phyloP scores from a whole-genome alignment of 805 yeast genomes.

The Candida saitoana region DNA sequence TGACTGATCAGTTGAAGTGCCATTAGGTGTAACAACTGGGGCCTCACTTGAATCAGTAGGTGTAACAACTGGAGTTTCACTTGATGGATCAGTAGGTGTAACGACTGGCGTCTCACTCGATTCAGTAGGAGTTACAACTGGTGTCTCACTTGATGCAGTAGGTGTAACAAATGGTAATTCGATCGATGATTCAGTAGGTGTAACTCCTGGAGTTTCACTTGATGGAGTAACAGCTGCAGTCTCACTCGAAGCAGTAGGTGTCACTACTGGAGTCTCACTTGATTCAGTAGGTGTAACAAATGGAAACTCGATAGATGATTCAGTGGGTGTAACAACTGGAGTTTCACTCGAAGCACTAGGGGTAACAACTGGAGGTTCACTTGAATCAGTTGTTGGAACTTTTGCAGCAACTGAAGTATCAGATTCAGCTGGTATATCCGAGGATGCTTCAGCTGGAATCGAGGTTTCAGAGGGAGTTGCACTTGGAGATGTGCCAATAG shows the following conservation, averaged over 20 bases:
- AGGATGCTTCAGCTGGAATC: no score
- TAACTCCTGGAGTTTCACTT: background rate
- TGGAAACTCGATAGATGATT: background rate
- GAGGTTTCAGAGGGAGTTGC: no score
- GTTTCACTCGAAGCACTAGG: slow-evolving; percentile 1
- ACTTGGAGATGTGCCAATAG: no score
- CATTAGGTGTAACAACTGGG: background rate
- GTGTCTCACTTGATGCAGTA: background rate
- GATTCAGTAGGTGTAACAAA: slow-evolving; percentile 1
- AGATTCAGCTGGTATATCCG: no score
- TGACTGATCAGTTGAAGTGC: background rate
- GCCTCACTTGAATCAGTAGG: background rate
- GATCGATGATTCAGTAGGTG: background rate
- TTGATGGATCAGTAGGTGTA: slow-evolving; percentile 1
- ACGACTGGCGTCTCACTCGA: background rate
- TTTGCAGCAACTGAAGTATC: no score
- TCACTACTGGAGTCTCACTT: no score
- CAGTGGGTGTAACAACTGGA: background rate
- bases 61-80: background rate
- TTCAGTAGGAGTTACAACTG: background rate
- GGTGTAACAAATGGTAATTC: background rate
- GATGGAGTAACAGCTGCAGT: background rate
- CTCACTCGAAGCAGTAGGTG: background rate
- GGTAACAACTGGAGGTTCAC: background rate
- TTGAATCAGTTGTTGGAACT: background rate